Base-by-base conservation (phyloP, 2,329 filamentous ascomycete species). In the Emergomyces pasteurianus region DNA sequence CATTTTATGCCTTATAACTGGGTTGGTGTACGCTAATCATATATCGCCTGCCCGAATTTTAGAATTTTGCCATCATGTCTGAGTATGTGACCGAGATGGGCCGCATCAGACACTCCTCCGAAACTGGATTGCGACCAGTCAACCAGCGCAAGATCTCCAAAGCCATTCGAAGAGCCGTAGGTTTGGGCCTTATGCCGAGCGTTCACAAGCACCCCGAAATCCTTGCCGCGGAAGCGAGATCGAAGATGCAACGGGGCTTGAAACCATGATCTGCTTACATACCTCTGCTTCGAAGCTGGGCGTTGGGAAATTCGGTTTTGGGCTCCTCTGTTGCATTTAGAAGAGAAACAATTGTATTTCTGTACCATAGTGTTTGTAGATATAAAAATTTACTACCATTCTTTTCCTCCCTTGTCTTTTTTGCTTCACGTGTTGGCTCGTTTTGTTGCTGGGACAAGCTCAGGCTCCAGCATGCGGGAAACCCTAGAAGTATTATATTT, bases 131-230 rank as follows among this genome's bases (percentile, higher is more conserved):
- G 63, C 83, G 90, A 61, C 88, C 89, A 2, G 87, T 89, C 66
- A 97, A 97, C 79, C 94, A 99, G 79, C 83, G 94, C 67, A 91
- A 88, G 77, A 85, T 99, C 71, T 89, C 92, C 64, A 96, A 95
- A 80, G 92, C 95, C 59, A 88, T 99, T 68, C 81, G 94, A 66
- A 83, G 94, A 67, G 87, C 89, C 23, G 87, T 97, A 68, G 94
- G 92, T 1, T 82, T 96, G 71, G 94, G 94, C 18, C 79, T 97
- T 63, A 91, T 97, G 82, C 94, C 94, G 28, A 95, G 87, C 72
- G 87, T 95, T 60, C 89, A 99, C 78, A 80, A 81, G 66, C 94
- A 99, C 77, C 94, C 94, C 3, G 89, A 95, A 74, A 80, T 95
- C 61, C 73, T 96, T 31, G 47, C 49, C 31, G 47, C 58, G 21